A percentile compares a stretch with the other conserved stretches of the same genome.
phyloP scores from a whole-genome alignment of 2,329 filamentous ascomycete species.

The Fusarium udum region DNA sequence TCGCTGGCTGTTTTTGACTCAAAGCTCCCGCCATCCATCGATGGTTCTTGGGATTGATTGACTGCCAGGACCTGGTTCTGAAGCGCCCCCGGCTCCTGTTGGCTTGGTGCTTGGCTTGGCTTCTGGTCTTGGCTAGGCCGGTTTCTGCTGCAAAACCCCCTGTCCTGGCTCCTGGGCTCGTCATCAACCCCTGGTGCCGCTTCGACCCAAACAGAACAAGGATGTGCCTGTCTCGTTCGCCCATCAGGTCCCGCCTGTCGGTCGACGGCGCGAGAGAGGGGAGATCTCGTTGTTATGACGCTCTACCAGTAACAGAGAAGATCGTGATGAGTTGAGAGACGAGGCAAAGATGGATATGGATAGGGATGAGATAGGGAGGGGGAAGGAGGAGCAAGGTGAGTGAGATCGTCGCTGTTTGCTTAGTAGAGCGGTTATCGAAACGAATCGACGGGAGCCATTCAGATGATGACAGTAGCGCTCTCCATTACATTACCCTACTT shows the following conservation, averaged over 20 bases:
- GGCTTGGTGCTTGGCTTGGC: constrained; percentile 15
- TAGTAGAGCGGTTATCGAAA: constrained; percentile 2
- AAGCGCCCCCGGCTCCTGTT: not conserved
- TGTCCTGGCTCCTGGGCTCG: constrained; percentile 12
- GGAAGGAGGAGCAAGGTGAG: not conserved
- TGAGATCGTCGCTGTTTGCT: not conserved
- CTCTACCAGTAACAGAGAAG: not conserved
- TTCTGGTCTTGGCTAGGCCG: constrained; percentile 15
- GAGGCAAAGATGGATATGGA: not conserved
- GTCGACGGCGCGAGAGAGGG: constrained; percentile 27
- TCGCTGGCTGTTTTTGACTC: not conserved
- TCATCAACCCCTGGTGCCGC: constrained; percentile 20
- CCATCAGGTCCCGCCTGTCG: constrained; percentile 27
- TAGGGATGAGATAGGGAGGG: not conserved
- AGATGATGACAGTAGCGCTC: not conserved
- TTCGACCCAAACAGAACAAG: constrained; percentile 8
- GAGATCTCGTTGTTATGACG: constrained; percentile 27
- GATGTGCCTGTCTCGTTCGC: constrained; percentile 10
- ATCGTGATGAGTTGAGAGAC: constrained; percentile 16
- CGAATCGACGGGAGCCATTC: not conserved
- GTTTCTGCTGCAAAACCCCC: constrained; percentile 19
- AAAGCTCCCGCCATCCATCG: not conserved
- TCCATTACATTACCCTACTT: not conserved
- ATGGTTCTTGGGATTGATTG: not conserved
- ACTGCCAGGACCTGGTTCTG: not conserved